Evolutionary conservation across 2,329 filamentous ascomycete genomes (phyloP).

Genomic region (Chaetomium sp.): DNA sequence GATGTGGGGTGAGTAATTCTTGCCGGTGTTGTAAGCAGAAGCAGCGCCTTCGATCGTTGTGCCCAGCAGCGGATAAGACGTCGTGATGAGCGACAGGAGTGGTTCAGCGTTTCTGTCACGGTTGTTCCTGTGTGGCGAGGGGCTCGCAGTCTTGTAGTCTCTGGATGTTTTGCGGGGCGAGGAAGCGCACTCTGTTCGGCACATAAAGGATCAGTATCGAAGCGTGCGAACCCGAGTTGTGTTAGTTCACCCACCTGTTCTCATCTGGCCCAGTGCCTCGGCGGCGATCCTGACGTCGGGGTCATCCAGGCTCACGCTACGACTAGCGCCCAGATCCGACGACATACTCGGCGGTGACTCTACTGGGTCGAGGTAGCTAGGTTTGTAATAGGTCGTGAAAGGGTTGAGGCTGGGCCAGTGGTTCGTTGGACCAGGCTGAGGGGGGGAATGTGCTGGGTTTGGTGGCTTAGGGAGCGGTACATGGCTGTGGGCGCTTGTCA

Average conservation of each 20-base stretch:
- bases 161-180: constrained; percentile 53
- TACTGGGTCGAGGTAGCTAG: constrained; percentile 47
- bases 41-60: constrained; percentile 83
- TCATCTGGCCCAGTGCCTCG: constrained; percentile 73
- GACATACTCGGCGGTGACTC: constrained; percentile 55
- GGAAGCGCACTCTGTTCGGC: constrained; percentile 62
- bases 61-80: constrained; percentile 82
- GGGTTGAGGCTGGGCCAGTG: constrained; percentile 56
- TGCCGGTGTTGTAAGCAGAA: constrained; percentile 82
- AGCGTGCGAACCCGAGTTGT: neutral
- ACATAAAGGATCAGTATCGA: constrained; percentile 27
- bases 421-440: constrained; percentile 33
- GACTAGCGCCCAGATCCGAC: constrained; percentile 49
- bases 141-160: constrained; percentile 22
- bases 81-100: constrained; percentile 81
- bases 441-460: constrained; percentile 15
- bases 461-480: constrained; percentile 29
- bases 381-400: constrained; percentile 51
- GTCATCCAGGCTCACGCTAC: constrained; percentile 63
- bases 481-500: constrained; percentile 41
- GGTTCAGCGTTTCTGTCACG: constrained; percentile 64
- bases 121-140: constrained; percentile 12
- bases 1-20: constrained; percentile 87
- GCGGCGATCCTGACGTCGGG: constrained; percentile 71
- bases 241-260: constrained; percentile 61